Conservation (phyloP, 1,139 yeast genomes). For the Yamadazyma dendronema region DNA sequence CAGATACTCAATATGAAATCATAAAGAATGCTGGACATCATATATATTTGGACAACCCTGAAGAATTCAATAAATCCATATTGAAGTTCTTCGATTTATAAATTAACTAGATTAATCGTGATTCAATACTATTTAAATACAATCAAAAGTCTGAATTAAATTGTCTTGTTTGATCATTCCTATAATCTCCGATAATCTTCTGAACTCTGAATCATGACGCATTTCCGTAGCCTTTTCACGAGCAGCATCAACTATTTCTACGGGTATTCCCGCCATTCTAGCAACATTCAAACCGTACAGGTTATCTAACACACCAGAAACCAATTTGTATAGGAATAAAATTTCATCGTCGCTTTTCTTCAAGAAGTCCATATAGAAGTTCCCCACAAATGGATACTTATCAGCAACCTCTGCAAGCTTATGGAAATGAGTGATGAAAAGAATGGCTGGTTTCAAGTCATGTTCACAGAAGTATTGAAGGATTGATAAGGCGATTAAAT, state of each 20-base stretch:
- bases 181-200: conserved; percentile 4
- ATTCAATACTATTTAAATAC: neutral
- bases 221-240: conserved; percentile 41
- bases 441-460: conserved; percentile 50
- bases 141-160: conserved; percentile 3
- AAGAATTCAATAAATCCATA: conserved; percentile 27
- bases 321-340: conserved; percentile 62
- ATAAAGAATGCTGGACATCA: conserved; percentile 45
- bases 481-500: conserved; percentile 79
- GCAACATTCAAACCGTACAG: conserved; percentile 85
- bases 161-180: conserved; percentile 1
- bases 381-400: conserved; percentile 42
- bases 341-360: conserved; percentile 41
- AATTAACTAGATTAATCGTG: neutral
- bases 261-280: conserved; percentile 61
- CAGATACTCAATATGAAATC: conserved; percentile 20
- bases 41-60: conserved; percentile 40
- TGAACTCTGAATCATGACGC: conserved; percentile 31
- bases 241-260: conserved; percentile 50
- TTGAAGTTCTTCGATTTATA: conserved; percentile 25
- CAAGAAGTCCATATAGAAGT: conserved; percentile 75
- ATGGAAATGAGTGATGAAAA: conserved; percentile 92
- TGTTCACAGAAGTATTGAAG: conserved; percentile 57
- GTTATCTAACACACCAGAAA: conserved; percentile 56
- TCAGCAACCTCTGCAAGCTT: conserved; percentile 55